These are phyloP conservation scores for Sideroxylon spinosum DNA, from an alignment of 179 eudicot species.

Conservation along the genomic window DNA sequence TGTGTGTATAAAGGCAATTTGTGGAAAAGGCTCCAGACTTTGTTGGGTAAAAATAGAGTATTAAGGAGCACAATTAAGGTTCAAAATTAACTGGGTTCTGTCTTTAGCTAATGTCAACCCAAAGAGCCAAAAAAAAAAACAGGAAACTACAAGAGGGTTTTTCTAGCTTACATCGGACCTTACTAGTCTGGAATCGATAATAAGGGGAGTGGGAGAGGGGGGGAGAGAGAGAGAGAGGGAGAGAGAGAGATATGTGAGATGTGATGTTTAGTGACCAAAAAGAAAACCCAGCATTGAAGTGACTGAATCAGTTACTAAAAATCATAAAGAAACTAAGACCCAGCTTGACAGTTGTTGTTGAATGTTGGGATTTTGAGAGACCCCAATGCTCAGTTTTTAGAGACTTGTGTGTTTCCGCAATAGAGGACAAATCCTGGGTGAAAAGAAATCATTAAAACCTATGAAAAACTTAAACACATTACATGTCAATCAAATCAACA, in stretches of 20 bases:
- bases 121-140: background rate
- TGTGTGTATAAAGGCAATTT: background rate
- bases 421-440: constrained; percentile 27
- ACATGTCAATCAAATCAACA: constrained; percentile 27
- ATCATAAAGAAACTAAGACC: constrained; percentile 22
- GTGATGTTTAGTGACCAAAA: constrained; percentile 18
- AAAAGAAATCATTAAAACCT: background rate
- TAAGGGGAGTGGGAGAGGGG: background rate
- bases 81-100: background rate
- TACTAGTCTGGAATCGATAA: background rate
- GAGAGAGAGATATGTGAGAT: constrained; percentile 2
- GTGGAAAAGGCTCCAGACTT: background rate
- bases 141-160: background rate
- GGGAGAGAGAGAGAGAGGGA: constrained; percentile 6
- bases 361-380: background rate
- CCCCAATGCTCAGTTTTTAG: background rate
- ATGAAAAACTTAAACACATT: background rate
- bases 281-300: constrained; percentile 26
- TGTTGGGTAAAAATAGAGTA: background rate
- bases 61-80: background rate
- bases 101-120: background rate
- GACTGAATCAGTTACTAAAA: constrained; percentile 31
- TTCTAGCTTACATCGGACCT: background rate
- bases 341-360: constrained; percentile 24
- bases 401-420: constrained; percentile 15